These are phyloP conservation scores for Biancaea sappan DNA, from an alignment of 306 rosid genomes.

Conservation along the genomic window DNA sequence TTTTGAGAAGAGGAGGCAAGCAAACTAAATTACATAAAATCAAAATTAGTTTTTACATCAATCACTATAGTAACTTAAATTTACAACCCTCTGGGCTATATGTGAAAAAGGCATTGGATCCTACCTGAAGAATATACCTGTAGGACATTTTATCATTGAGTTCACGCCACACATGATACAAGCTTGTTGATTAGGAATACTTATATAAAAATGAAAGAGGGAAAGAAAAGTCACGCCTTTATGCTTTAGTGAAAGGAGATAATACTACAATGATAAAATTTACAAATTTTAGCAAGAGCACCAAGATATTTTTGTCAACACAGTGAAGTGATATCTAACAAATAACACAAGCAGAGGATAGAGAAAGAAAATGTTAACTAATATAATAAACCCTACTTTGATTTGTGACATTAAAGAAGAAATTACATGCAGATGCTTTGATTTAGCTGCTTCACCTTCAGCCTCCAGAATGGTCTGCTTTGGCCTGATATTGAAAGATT, in stretches of 20 bases:
- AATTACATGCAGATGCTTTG: constrained; percentile 64
- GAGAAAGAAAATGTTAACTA: constrained; percentile 15
- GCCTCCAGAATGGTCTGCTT: constrained; percentile 94
- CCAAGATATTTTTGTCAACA: constrained; percentile 10
- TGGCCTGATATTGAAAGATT: constrained; percentile 56
- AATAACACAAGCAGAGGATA: neutral
- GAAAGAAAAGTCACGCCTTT: neutral
- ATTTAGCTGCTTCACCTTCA: constrained; percentile 87
- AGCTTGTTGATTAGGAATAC: neutral
- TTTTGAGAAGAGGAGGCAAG: neutral
- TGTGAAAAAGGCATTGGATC: neutral
- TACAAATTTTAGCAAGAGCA: neutral
- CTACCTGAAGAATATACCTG: neutral
- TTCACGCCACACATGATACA: neutral
- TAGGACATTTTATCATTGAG: neutral
- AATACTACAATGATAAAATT: constrained; percentile 2
- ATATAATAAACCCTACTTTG: constrained; percentile 19
- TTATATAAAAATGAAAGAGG: neutral
- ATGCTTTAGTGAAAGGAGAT: constrained; percentile 10
- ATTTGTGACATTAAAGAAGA: constrained; percentile 14
- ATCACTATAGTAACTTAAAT: neutral
- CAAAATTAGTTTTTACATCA: constrained; percentile 8
- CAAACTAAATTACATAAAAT: neutral
- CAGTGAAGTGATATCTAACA: neutral
- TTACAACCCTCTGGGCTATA: constrained; percentile 6